Base-by-base conservation (phyloP, 2,329 filamentous ascomycete genomes). In the Fusarium brevicatenulatum region DNA sequence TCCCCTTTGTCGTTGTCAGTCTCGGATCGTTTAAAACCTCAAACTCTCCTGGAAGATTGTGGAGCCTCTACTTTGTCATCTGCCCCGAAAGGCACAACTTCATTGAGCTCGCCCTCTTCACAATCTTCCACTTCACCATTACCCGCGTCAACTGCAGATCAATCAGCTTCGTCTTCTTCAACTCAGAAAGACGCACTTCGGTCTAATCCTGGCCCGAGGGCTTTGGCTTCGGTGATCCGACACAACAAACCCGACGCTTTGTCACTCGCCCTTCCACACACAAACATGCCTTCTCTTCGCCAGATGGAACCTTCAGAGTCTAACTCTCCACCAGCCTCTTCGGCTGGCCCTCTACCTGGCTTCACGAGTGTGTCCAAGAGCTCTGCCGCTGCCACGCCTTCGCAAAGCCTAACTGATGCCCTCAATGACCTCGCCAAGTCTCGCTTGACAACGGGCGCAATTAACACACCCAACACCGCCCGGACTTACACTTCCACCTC, bases 191-290 rank as follows among this genome's bases (percentile, higher is more conserved):
- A 71, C 49, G 28, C 40, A 37, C 63, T 54, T 66, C 60, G 63
- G 53, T 55, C 64, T 53, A 95, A 57, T 49, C 49, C 93, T 63
- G 91, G 95, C 78, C 90, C 95, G 85, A 95, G 96, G 84, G 93
- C 93, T 10, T 83, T 95, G 74, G 92, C 92, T 63, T 95, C 93
- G 19, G 86, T 89, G 47, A 84, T 87, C 64, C 87, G 87, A 78
- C 88, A 86, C 75, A 87, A 88, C 75, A 89, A 90, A 78, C 88
- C 91, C 59, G 87, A 91, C 79, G 86, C 90, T 54, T 87, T 92
- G 28, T 90, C 90, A 34, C 82, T 93, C 70, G 44, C 75, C 54
- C 62, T 63, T 25, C 64, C 73, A 47, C 40, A 57, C 61, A 65
- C 73, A 49, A 85, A 86, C 66, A 88, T 93, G 83, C 81, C 91